These are phyloP conservation scores for Wickerhamiella kazuoi DNA, from an alignment of 805 yeast genomes.

Conservation along the genomic window DNA sequence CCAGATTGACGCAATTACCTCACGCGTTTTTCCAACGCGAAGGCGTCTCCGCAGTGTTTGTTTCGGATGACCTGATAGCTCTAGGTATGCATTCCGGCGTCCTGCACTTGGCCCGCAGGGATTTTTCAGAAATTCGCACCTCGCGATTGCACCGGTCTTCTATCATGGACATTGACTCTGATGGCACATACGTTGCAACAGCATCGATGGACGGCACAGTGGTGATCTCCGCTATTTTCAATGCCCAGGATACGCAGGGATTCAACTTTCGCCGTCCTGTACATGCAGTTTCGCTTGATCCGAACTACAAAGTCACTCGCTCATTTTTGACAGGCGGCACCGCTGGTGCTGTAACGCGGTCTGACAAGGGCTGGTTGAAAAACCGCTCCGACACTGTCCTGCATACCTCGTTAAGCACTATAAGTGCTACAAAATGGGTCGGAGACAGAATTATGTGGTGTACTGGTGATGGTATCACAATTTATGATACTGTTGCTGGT, in stretches of 20 bases:
- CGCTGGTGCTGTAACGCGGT: constrained; percentile 60
- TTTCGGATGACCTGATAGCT: constrained; percentile 42
- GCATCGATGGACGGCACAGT: constrained; percentile 92
- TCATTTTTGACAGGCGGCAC: constrained; percentile 78
- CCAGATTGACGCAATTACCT: constrained; percentile 53
- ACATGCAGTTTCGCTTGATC: constrained; percentile 69
- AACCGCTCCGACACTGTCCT: constrained; percentile 51
- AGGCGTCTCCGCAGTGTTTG: constrained; percentile 53
- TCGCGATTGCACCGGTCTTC: constrained; percentile 77
- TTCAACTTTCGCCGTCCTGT: constrained; percentile 77
- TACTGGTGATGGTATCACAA: constrained; percentile 60
- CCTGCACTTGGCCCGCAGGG: constrained; percentile 46
- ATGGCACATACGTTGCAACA: constrained; percentile 60
- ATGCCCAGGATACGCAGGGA: constrained; percentile 47
- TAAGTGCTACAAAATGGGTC: constrained; percentile 45
- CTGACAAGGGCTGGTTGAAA: constrained; percentile 77
- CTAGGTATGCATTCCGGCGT: constrained; percentile 87
- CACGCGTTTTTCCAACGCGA: constrained; percentile 53
- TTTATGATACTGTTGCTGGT: constrained; percentile 40
- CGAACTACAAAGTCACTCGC: constrained; percentile 41
- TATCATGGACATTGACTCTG: constrained; percentile 51
- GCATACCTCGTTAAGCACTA: constrained; percentile 27
- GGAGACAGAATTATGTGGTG: constrained; percentile 59
- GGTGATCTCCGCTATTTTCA: constrained; percentile 52
- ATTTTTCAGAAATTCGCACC: constrained; percentile 46